phyloP scores from a whole-genome alignment of 2,329 filamentous ascomycete genomes.

The Fusarium domesticum region DNA sequence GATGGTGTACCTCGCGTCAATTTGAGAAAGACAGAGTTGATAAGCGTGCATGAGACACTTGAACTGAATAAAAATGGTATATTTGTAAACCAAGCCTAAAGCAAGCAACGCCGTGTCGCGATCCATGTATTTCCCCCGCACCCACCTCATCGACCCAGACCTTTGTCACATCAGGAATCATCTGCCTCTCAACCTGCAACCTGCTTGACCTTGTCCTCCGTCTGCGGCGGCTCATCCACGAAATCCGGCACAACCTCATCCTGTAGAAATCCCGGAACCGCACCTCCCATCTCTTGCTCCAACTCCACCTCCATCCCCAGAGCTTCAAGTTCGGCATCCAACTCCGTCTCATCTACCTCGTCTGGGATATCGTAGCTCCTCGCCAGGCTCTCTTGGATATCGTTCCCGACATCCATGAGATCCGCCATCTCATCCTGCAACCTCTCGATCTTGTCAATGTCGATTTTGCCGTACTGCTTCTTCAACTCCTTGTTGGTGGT shows the following conservation, averaged over 20 bases:
- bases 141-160: not conserved
- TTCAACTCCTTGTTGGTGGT: slow-evolving; percentile 89
- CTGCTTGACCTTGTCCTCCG: slow-evolving; percentile 75
- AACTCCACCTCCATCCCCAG: slow-evolving; percentile 91
- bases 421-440: slow-evolving; percentile 99
- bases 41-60: too few relatives aligned
- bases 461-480: slow-evolving; percentile 94
- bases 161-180: not conserved
- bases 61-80: not conserved
- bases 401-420: slow-evolving; percentile 93
- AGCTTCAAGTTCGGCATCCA: slow-evolving; percentile 95
- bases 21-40: too few relatives aligned
- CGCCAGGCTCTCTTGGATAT: slow-evolving; percentile 93
- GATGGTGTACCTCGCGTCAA: too few relatives aligned
- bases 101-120: not conserved
- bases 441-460: slow-evolving; percentile 95
- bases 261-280: slow-evolving; percentile 80
- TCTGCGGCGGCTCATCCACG: slow-evolving; percentile 83
- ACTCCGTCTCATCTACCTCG: slow-evolving; percentile 92
- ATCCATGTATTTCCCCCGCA: not conserved
- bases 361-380: slow-evolving; percentile 93
- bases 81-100: not conserved
- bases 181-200: slow-evolving; percentile 53
- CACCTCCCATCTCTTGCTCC: slow-evolving; percentile 63
- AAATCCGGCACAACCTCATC: slow-evolving; percentile 86